Base-by-base conservation (phyloP, 108 stramenopile genomes). In the Hondaea fermentalgiana region DNA sequence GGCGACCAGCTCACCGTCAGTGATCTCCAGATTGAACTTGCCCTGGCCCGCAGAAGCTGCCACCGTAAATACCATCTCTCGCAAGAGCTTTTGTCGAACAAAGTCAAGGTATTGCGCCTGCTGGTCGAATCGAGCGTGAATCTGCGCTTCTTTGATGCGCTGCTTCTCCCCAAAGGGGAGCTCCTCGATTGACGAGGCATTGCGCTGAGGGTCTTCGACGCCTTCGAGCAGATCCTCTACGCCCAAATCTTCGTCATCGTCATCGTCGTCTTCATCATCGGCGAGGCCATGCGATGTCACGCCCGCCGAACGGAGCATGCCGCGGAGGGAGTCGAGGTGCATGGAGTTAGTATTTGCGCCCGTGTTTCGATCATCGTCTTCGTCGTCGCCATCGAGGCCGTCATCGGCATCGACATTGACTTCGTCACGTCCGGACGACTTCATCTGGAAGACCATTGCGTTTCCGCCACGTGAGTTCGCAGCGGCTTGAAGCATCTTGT, bases 401-500 rank as follows among this genome's bases (percentile, higher is more conserved):
- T 19, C 72, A 72, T 72, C 35, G 35, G 35, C 72, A 1, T 72
- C 28, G 35, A 29, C 23, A 42, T 23, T 42, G 23, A n/a, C 23
- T 72, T 72, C 72, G 23, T 72, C 72, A 42, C 23, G 64, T 12
- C 35, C 42, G 35, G 64, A 69, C 21, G 64, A 69, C 51, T 53
- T 47, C 76, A 83, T 47, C 28, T 83, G 76, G 51, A 83, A 83
- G 2, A 83, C 76, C 76, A 83, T 83, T 14, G 76, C 76, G 51
- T 83, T 83, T 6, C 76, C 76, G 51, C 76, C 76, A 16, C 76
- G 76, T 0, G 45, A 25, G 10, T 47, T 53, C 6, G 49, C 51
- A 6, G 76, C 76, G 51, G 51, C 76, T 2, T 53, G 76, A 8
- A 83, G 76, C 76, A 83, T 83, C 51, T 83, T 83, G 51, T 83